Conservation (phyloP, 2,329 filamentous ascomycete species). For the Claviceps arundinis region DNA sequence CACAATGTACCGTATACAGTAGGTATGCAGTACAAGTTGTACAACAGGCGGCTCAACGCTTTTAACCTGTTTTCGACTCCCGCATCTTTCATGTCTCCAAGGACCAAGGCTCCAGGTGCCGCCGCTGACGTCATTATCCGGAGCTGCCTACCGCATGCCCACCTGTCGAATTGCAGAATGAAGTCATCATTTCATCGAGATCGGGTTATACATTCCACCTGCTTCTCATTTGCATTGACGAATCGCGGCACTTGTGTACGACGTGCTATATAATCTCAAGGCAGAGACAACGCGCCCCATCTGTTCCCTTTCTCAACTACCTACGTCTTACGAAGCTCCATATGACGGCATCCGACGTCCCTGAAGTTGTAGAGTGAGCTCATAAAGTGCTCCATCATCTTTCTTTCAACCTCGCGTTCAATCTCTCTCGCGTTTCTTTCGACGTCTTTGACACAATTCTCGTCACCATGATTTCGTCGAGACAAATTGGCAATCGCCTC, state of each 20-base stretch:
- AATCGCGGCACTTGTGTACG: neutral
- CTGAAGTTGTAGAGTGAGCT: neutral
- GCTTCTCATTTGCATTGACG: neutral
- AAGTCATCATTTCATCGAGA: conserved; percentile 3
- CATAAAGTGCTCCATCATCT: neutral
- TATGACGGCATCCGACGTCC: neutral
- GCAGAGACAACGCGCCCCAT: too few species aligned
- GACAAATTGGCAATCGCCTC: conserved; percentile 14
- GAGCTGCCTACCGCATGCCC: neutral
- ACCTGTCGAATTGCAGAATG: neutral
- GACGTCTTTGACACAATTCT: neutral
- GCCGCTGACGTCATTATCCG: conserved; percentile 4
- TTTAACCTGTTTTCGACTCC: too few species aligned
- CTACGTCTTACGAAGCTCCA: neutral
- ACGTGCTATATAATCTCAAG: neutral
- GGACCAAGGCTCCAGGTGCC: neutral
- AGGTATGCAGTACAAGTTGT: too few species aligned
- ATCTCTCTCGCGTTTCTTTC: neutral
- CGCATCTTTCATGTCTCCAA: too few species aligned
- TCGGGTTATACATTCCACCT: neutral
- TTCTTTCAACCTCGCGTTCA: neutral
- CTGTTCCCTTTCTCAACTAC: too few species aligned
- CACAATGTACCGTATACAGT: too few species aligned
- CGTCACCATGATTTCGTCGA: conserved; percentile 18
- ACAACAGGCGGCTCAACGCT: too few species aligned